Conservation (phyloP, 257 asterid species). For the Solanum chmielewskii region DNA sequence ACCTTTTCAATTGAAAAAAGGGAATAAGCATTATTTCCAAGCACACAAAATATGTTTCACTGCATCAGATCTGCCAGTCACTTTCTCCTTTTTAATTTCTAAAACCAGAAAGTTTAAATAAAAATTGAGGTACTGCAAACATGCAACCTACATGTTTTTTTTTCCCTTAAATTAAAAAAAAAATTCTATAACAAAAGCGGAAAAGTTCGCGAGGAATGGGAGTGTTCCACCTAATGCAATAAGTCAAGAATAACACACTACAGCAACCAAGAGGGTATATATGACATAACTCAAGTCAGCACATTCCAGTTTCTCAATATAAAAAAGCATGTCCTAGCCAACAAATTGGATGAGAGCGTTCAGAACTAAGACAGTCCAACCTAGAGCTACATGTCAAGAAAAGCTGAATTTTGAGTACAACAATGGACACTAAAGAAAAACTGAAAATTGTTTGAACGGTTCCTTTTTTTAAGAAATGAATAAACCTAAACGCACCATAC, state of each 20-base stretch:
- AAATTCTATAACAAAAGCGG: background rate
- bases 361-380: background rate
- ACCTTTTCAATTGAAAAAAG: background rate
- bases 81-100: background rate
- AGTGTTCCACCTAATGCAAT: background rate
- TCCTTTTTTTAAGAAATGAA: background rate
- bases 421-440: background rate
- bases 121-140: background rate
- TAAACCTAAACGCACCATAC: background rate
- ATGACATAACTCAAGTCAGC: background rate
- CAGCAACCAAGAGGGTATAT: background rate
- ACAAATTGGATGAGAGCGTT: background rate
- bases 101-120: background rate
- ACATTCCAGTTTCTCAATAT: background rate
- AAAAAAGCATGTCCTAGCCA: background rate
- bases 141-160: background rate
- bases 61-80: background rate
- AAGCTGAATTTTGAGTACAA: background rate
- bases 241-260: background rate
- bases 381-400: background rate
- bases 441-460: background rate
- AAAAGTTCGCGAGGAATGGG: background rate
- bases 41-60: background rate
- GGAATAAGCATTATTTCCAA: background rate
- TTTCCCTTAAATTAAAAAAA: background rate